Conservation (phyloP, 495 filamentous ascomycete genomes). For the Coniosporium apollinis region DNA sequence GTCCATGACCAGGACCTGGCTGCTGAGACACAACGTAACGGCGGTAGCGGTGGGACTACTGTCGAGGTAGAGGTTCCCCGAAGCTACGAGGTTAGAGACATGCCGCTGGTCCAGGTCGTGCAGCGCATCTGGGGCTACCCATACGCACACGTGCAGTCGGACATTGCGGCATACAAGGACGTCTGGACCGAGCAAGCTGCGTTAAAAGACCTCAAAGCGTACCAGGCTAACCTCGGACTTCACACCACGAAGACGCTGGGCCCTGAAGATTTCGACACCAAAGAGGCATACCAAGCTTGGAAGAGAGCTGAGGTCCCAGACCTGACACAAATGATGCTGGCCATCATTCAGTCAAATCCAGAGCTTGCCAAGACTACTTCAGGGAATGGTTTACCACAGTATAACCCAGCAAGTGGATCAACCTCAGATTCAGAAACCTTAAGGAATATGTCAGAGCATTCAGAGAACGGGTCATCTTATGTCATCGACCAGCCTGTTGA, state of each 20-base stretch:
- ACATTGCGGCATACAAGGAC: conserved; percentile 65
- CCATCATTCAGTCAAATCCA: conserved; percentile 71
- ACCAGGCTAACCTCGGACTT: conserved; percentile 71
- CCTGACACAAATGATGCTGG: conserved; percentile 80
- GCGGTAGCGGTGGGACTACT: conserved; percentile 38
- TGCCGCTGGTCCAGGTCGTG: conserved; percentile 81
- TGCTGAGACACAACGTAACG: conserved; percentile 35
- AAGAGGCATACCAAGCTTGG: conserved; percentile 83
- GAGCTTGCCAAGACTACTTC: conserved; percentile 60
- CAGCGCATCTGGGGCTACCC: conserved; percentile 67
- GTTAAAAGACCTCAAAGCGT: conserved; percentile 77
- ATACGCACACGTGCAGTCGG: conserved; percentile 58
- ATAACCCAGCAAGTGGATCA: conserved; percentile 28
- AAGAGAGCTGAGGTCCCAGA: conserved; percentile 68
- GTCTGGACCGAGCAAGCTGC: conserved; percentile 85
- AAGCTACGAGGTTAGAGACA: conserved; percentile 88
- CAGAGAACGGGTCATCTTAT: conserved; percentile 34
- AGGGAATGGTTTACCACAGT: conserved; percentile 32
- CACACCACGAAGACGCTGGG: conserved; percentile 63
- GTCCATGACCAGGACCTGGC: conserved; percentile 85
- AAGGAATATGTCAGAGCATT: conserved; percentile 33
- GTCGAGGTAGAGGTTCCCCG: conserved; percentile 66
- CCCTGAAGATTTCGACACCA: conserved; percentile 74
- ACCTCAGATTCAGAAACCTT: conserved; percentile 39
- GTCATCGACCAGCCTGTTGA: conserved; percentile 64